These are phyloP conservation scores for Gloeostereum incarnatum DNA, from an alignment of 768 basidiomycete species.

Conservation along the genomic window DNA sequence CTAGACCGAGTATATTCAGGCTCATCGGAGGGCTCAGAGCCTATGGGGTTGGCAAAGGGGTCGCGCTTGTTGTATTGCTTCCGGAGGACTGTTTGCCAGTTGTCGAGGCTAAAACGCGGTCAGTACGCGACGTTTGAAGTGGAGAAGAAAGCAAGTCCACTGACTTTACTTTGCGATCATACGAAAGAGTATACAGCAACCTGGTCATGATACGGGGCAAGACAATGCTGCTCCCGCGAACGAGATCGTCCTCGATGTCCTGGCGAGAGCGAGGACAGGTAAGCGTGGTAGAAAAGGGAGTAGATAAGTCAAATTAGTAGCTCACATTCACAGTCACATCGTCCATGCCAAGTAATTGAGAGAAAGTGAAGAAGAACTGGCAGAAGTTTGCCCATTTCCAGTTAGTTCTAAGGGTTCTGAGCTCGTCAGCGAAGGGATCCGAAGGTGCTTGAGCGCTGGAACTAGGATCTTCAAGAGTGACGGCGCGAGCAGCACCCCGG, in stretches of 20 bases:
- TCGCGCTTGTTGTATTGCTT: conserved; percentile 71
- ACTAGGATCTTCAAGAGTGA: conserved; percentile 18
- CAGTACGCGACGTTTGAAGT: conserved; percentile 12
- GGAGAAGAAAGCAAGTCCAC: conserved; percentile 17
- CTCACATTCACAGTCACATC: conserved; percentile 62
- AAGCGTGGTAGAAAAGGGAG: conserved; percentile 3
- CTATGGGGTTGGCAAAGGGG: conserved; percentile 65
- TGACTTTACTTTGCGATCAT: conserved; percentile 75
- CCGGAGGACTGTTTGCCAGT: conserved; percentile 71
- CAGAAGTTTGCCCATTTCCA: conserved; percentile 93
- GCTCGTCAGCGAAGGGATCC: conserved; percentile 25
- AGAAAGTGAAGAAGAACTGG: conserved; percentile 87
- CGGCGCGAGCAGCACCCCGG: conserved; percentile 34
- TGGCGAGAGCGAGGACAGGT: conserved; percentile 18
- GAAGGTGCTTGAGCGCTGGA: conserved; percentile 17
- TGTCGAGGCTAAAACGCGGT: conserved; percentile 42
- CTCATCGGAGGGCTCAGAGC: conserved; percentile 38
- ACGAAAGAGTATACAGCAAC: conserved; percentile 63
- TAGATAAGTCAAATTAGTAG: conserved; percentile 10
- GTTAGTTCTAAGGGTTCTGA: conserved; percentile 55
- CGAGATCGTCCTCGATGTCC: conserved; percentile 77
- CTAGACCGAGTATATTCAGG: conserved; percentile 19
- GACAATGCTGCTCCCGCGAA: conserved; percentile 45
- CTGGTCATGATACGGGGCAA: conserved; percentile 70
- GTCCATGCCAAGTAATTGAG: conserved; percentile 57